phyloP scores from a whole-genome alignment of 2,329 filamentous ascomycete genomes.

The Fusarium luffae region DNA sequence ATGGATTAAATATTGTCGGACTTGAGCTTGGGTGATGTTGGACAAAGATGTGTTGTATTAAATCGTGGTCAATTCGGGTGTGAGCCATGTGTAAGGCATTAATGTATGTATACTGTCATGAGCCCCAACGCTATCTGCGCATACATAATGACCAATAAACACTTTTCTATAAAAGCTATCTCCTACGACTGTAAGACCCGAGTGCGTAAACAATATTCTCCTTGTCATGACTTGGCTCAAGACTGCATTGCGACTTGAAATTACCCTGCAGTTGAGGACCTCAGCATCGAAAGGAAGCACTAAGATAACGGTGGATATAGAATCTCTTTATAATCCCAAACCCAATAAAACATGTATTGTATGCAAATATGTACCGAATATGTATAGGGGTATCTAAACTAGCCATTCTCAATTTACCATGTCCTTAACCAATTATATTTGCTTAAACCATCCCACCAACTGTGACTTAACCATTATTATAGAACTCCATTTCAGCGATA shows the following conservation, averaged over 20 bases:
- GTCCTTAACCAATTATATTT: background rate
- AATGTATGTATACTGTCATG: background rate
- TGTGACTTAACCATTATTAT: background rate
- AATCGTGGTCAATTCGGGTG: too few species aligned
- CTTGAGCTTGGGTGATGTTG: background rate
- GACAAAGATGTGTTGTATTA: rapidly evolving
- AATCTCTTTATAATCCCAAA: background rate
- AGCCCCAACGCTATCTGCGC: background rate
- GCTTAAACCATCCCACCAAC: background rate
- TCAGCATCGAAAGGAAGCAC: background rate
- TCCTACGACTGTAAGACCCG: background rate
- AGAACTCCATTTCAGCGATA: background rate
- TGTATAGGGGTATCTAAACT: slow-evolving; percentile 29
- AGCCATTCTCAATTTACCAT: slow-evolving; percentile 14
- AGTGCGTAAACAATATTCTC: background rate
- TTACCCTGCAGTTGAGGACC: background rate
- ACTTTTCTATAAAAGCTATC: background rate
- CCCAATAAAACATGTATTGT: background rate
- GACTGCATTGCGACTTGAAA: background rate
- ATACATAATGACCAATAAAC: background rate
- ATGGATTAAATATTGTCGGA: background rate
- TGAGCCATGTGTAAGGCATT: background rate
- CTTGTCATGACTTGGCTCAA: background rate
- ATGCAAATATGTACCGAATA: slow-evolving; percentile 17
- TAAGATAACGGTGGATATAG: rapidly evolving